These are phyloP conservation scores for Citrullus amarus DNA, from an alignment of 306 rosid genomes.

Conservation along the genomic window DNA sequence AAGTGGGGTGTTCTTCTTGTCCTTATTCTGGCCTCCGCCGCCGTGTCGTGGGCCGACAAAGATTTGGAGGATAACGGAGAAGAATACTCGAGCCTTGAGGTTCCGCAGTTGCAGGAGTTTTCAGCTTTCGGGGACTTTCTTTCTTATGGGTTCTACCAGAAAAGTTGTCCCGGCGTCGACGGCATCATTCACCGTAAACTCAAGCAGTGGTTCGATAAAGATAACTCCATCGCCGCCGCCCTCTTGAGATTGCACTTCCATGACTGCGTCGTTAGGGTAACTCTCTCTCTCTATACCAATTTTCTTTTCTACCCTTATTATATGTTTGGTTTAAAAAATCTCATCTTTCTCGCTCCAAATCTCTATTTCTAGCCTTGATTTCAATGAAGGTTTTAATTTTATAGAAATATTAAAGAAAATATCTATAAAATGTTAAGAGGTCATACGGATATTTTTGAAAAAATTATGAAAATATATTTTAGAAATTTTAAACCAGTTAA, in stretches of 20 bases:
- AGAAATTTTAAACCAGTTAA: too few relatives aligned
- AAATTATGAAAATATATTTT: too few relatives aligned
- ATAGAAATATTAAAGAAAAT: too few relatives aligned
- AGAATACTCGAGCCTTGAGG: constrained; percentile 15
- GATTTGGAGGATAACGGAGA: background rate
- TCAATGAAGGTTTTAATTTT: too few relatives aligned
- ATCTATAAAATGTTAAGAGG: too few relatives aligned
- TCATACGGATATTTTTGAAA: too few relatives aligned
- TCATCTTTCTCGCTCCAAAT: too few relatives aligned
- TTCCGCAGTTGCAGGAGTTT: constrained; percentile 24
- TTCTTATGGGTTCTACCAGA: constrained; percentile 34
- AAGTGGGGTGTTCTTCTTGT: constrained; percentile 5
- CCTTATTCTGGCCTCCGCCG: constrained; percentile 19
- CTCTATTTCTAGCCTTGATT: too few relatives aligned
- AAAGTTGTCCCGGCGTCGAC: constrained; percentile 56
- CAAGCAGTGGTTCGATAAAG: constrained; percentile 38
- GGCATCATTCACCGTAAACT: constrained; percentile 39
- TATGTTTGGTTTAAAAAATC: background rate
- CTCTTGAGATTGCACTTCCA: constrained; percentile 78
- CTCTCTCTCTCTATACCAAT: too few relatives aligned
- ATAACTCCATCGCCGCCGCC: constrained; percentile 47
- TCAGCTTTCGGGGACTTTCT: constrained; percentile 30
- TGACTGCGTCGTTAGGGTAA: constrained; percentile 66
- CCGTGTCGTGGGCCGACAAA: background rate
- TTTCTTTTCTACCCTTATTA: background rate